These are phyloP conservation scores for Solanum pinnatisectum DNA, from an alignment of 257 asterid genomes.

Conservation along the genomic window DNA sequence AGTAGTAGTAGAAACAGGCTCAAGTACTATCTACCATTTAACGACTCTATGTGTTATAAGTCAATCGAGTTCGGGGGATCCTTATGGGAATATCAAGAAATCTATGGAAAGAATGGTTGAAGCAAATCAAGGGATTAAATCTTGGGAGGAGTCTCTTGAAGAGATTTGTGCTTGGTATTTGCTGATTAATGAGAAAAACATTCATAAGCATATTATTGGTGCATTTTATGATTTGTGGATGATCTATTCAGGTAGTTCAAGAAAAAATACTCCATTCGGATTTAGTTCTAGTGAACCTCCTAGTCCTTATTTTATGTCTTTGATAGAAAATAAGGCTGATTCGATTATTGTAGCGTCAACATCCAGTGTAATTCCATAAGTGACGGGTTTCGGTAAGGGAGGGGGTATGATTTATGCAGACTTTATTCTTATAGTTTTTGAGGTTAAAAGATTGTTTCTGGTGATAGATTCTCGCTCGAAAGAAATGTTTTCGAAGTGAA, in stretches of 20 bases:
- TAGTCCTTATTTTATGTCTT: slow-evolving; percentile 21
- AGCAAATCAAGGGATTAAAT: too few relatives aligned
- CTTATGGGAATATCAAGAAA: slow-evolving; percentile 34
- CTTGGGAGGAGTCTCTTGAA: slow-evolving; percentile 14
- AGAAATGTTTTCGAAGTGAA: too few relatives aligned
- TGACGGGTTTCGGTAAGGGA: too few relatives aligned
- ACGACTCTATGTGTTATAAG: slow-evolving; percentile 7
- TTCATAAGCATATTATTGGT: slow-evolving; percentile 41
- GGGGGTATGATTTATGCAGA: too few relatives aligned
- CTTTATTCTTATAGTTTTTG: too few relatives aligned
- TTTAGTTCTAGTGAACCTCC: slow-evolving; percentile 19
- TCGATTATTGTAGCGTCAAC: too few relatives aligned
- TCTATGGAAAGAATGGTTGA: slow-evolving; percentile 49
- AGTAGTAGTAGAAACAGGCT: too few relatives aligned
- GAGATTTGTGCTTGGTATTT: slow-evolving; percentile 37
- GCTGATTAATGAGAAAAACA: slow-evolving; percentile 21
- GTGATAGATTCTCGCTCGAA: too few relatives aligned
- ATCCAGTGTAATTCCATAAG: too few relatives aligned
- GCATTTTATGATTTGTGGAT: background rate
- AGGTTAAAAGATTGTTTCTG: too few relatives aligned
- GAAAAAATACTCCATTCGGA: slow-evolving; percentile 5
- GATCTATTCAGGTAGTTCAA: background rate
- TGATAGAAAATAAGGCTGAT: background rate
- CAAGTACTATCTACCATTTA: slow-evolving; percentile 3
- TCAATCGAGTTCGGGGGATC: slow-evolving; percentile 27